Evolutionary conservation across 2,329 filamentous ascomycete genomes (phyloP), one percentile per base, ranked within the genome.

Genomic region (Hypoxylon rubiginosum): DNA sequence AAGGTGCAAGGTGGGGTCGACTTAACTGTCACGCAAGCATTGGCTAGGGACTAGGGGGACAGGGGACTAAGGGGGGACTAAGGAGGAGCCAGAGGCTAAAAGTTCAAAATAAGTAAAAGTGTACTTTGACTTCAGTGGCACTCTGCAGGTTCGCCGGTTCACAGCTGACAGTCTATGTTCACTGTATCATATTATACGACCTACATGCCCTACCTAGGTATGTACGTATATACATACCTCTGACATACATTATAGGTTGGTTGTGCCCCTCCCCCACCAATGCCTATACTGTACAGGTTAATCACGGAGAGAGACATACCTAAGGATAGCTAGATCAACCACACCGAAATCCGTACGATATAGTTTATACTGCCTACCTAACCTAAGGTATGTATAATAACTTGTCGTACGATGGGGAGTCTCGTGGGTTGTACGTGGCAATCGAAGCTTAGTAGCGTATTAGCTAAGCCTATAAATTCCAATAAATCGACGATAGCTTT

Each of bases 121-220:
- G 50, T 62, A 61, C 53, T 58, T 58, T 62, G 58, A 60, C 55
- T 60, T 56, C 45, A 46, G 28, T 59, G 30, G 32, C 58, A 60
- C 57, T 34, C 30, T 32, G 30, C 30, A 32, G 5, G 30, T 32
- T 32, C 30, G 30, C 30, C 7, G 30, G 30, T 32, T 32, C 30
- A 32, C 30, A 32, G 30, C 30, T 32, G 5, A 8, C 7, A 11
- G 30, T 7, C 6, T 32, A 11, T 32, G 5, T 32, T 24, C 21
- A 24, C 21, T 8, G 30, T 32, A 43, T 43, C 13, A 11, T n/a
- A 43, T 48, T 8, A 26, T 48, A 30, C 24, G 9, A 30, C 21
- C 46, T 50, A 50, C 21, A 24, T 24, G 4, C 21, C 4, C 2
- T 24, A 24, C 21, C 21, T 24, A 24, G 2, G 6, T 50, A 50